Evolutionary conservation across 495 filamentous ascomycete species (phyloP), one percentile per base, ranked within the genome.

Genomic region (Tuber calosporum): DNA sequence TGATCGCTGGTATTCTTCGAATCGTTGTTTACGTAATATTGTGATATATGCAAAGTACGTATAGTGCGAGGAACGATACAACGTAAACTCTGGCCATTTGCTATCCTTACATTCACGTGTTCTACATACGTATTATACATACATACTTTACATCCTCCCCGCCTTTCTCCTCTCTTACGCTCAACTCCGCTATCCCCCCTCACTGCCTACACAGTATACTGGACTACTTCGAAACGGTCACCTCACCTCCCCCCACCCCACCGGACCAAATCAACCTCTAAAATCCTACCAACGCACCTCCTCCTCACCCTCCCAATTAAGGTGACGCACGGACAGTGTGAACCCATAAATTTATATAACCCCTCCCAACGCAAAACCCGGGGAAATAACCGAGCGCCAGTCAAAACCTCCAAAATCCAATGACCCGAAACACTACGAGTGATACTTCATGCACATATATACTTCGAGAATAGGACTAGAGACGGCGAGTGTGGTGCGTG

Each of bases 371-470:
- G n/a, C 48, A n/a, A 58, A 58, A 58, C 48, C 22, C 48, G n/a
- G 48, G 48, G n/a, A 53, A 53, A 9, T 8, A 53, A 2, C 45
- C 45, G 45, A 53, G 22, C 45, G 9, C 45, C 45, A n/a, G 45
- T 53, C 22, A 26, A 53, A 53, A 53, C 45, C 45, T 53, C 45
- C 45, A 8, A 53, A 53, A 53, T 26, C 45, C 45, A 53, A 53
- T 53, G 45, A 22, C 22, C 0, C 1, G 9, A 58, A n/a, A 58
- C n/a, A 26, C n/a, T 26, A 0, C 48, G 48, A 58, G n/a, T 58
- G 48, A 58, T 58, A 58, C 48, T 58, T 58, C 48, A 58, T 58
- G 48, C n/a, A 58, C 48, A 58, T 8, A 58, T 48, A 48, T 30
- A 48, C 45, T 48, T n/a, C 43, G 43, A 45, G 1, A 22, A 48